These are phyloP conservation scores for Candida ulmi DNA, from an alignment of 805 yeast genomes.

Conservation along the genomic window DNA sequence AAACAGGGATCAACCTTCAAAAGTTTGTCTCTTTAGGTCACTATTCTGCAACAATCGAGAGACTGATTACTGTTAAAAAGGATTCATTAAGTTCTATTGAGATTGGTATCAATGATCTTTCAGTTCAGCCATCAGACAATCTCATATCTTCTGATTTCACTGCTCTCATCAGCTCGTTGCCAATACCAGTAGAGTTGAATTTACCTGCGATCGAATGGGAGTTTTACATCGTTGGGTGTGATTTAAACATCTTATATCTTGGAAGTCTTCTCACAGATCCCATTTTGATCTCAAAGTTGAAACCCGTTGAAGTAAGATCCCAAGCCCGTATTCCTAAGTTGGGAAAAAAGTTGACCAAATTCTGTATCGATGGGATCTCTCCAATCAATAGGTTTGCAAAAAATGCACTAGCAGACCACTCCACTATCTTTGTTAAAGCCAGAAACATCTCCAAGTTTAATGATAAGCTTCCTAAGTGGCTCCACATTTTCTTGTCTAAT, in stretches of 20 bases:
- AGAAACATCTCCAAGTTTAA: too few relatives aligned
- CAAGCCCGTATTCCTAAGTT: conserved; percentile 5
- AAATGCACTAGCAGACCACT: conserved; percentile 2
- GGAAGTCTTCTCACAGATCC: conserved; percentile 3
- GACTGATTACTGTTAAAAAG: background rate
- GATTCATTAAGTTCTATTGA: background rate
- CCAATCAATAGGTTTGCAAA: conserved; percentile 14
- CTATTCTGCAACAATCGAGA: background rate
- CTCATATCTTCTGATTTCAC: background rate
- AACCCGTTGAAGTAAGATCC: background rate
- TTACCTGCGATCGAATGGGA: conserved; percentile 16
- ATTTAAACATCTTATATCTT: conserved; percentile 7
- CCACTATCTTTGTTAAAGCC: too few relatives aligned
- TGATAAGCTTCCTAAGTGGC: conserved; percentile 12
- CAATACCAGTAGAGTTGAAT: background rate
- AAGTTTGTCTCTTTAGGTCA: background rate
- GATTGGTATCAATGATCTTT: background rate
- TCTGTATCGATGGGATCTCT: conserved; percentile 16
- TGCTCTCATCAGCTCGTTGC: background rate
- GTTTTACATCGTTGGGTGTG: conserved; percentile 13
- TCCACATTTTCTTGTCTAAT: conserved; percentile 8
- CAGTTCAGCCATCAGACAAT: background rate
- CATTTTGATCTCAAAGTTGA: background rate
- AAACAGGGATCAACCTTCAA: conserved; percentile 4
- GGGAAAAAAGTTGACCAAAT: conserved; percentile 2